A percentile compares a stretch with the other conserved stretches of the same genome.
Conservation (phyloP, 257 asterid genomes). For the Petrea volubilis region DNA sequence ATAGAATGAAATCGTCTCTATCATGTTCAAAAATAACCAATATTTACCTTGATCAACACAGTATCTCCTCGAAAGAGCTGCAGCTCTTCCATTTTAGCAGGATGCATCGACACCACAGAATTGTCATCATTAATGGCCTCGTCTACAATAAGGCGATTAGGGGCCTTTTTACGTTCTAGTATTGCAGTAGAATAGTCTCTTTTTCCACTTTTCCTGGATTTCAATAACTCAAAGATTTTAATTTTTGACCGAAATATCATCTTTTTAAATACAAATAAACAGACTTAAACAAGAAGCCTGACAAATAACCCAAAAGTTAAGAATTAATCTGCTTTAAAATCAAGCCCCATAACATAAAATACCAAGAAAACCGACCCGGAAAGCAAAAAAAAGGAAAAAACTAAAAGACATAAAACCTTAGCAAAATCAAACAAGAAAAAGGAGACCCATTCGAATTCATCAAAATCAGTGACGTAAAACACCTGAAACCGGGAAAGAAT, state of each 20-base stretch:
- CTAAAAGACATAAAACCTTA: neutral
- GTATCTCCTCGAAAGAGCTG: conserved; percentile 51
- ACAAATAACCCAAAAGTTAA: neutral
- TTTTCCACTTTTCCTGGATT: conserved; percentile 36
- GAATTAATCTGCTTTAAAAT: neutral
- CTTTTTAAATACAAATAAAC: neutral
- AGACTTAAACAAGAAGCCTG: neutral
- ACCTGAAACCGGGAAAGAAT: neutral
- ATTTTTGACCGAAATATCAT: neutral
- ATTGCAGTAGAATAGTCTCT: conserved; percentile 46
- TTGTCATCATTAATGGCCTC: conserved; percentile 52
- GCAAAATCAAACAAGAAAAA: conserved; percentile 8
- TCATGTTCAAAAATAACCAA: neutral
- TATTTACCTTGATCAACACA: conserved; percentile 34
- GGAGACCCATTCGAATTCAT: neutral
- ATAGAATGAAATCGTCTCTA: neutral
- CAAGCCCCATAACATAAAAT: neutral
- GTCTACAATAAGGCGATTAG: conserved; percentile 50
- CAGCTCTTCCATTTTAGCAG: conserved; percentile 45
- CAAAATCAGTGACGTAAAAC: neutral
- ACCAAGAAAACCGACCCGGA: neutral
- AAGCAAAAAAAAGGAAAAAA: neutral
- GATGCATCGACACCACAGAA: conserved; percentile 45
- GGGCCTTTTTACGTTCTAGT: conserved; percentile 46
- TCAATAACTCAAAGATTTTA: neutral